Conservation (phyloP, 75 land plant genomes). For the Pinus taeda region DNA sequence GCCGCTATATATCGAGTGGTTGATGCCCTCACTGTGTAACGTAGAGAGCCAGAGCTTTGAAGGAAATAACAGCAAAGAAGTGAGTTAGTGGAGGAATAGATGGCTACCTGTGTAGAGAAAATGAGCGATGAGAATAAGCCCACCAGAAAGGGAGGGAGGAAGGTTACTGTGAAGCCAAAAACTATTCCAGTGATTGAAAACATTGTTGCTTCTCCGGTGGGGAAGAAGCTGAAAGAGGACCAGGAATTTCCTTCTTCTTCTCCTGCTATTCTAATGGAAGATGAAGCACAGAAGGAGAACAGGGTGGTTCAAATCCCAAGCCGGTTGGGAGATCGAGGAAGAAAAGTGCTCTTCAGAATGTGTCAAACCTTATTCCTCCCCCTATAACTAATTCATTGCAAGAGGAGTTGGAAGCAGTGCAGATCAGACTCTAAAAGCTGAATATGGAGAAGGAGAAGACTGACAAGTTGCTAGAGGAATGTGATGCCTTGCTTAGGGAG, state of each 20-base stretch:
- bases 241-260: neutral
- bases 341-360: conserved; percentile 14
- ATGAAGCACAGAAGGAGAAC: conserved; percentile 1
- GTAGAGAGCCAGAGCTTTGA: no score
- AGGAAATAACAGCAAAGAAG: no score
- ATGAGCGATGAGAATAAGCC: conserved; percentile 13
- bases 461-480: conserved; percentile 49
- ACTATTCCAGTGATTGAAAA: neutral
- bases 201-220: neutral
- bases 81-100: neutral
- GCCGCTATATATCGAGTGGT: no score
- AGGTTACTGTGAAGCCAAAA: neutral
- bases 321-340: conserved; percentile 5
- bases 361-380: neutral
- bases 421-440: conserved; percentile 42
- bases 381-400: conserved; percentile 23
- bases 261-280: neutral
- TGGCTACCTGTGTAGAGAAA: conserved; percentile 7
- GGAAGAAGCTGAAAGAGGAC: neutral
- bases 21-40: no score
- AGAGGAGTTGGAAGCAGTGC: no score
- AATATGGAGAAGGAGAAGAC: conserved; percentile 61
- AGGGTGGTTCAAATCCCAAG: neutral
- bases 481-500: conserved; percentile 29
- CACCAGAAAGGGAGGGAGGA: conserved; percentile 13